Conservation (phyloP, 441 rosid genomes). For the Adansonia grandidieri region DNA sequence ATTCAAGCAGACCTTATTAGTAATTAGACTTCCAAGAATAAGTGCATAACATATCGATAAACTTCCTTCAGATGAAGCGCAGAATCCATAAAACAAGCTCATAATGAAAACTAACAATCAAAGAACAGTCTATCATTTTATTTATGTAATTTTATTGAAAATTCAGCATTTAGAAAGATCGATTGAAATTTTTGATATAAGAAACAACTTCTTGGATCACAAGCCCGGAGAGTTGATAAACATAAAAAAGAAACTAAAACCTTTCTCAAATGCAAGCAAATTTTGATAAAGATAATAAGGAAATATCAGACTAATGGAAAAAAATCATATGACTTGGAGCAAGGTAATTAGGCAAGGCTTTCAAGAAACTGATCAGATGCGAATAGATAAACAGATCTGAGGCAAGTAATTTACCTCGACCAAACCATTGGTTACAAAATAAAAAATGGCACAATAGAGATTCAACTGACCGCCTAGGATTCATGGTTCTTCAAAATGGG, state of each 20-base stretch:
- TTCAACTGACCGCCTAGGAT: slow-evolving; percentile 63
- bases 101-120: slow-evolving; percentile 12
- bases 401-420: not conserved
- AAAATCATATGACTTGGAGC: not conserved
- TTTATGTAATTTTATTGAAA: not conserved
- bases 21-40: slow-evolving; percentile 16
- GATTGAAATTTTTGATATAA: not conserved
- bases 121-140: not conserved
- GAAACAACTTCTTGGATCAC: slow-evolving; percentile 1
- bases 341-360: not conserved
- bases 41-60: not conserved
- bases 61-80: not conserved
- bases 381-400: slow-evolving; percentile 4
- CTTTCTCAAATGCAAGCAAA: not conserved
- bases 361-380: not conserved
- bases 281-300: not conserved
- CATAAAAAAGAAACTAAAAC: not conserved
- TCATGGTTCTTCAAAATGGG: slow-evolving; percentile 40
- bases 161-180: not conserved
- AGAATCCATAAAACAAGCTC: not conserved
- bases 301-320: not conserved
- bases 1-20: slow-evolving; percentile 12
- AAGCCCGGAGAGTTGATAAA: not conserved
- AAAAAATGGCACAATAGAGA: not conserved
- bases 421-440: not conserved